These are phyloP conservation scores for Cordyceps tenuipes DNA, from an alignment of 2,329 filamentous ascomycete genomes.

Conservation along the genomic window DNA sequence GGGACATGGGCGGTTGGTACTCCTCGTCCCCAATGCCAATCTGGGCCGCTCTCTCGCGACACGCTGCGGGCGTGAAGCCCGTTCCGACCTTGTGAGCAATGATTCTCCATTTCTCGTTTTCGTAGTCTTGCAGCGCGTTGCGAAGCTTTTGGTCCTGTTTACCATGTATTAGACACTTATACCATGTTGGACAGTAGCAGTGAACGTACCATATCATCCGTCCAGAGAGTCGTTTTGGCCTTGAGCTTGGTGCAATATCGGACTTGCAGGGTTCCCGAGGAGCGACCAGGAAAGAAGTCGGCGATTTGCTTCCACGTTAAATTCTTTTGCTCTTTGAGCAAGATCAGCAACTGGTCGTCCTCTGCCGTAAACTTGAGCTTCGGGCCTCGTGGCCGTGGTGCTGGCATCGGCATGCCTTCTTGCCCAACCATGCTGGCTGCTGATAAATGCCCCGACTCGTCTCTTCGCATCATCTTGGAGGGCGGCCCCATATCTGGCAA, in stretches of 20 bases:
- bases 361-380: constrained; percentile 93
- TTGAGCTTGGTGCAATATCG: constrained; percentile 93
- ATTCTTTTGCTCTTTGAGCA: constrained; percentile 90
- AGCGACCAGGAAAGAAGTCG: constrained; percentile 87
- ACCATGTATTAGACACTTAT: neutral
- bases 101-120: constrained; percentile 88
- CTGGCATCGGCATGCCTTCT: constrained; percentile 78
- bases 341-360: constrained; percentile 79
- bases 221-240: constrained; percentile 89
- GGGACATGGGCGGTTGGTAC: constrained; percentile 46
- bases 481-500: constrained; percentile 66
- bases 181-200: constrained; percentile 18
- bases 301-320: constrained; percentile 97
- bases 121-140: constrained; percentile 72
- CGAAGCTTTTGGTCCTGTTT: constrained; percentile 67
- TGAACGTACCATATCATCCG: constrained; percentile 73
- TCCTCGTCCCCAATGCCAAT: constrained; percentile 37
- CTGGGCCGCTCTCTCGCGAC: constrained; percentile 69
- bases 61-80: constrained; percentile 80
- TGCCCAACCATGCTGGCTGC: constrained; percentile 82
- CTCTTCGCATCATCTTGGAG: constrained; percentile 57
- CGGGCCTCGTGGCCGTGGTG: constrained; percentile 70
- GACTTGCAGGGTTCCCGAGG: constrained; percentile 84
- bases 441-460: constrained; percentile 42
- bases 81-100: constrained; percentile 85